Conservation (phyloP, 305 asterid genomes). For the Fraxinus platypoda region DNA sequence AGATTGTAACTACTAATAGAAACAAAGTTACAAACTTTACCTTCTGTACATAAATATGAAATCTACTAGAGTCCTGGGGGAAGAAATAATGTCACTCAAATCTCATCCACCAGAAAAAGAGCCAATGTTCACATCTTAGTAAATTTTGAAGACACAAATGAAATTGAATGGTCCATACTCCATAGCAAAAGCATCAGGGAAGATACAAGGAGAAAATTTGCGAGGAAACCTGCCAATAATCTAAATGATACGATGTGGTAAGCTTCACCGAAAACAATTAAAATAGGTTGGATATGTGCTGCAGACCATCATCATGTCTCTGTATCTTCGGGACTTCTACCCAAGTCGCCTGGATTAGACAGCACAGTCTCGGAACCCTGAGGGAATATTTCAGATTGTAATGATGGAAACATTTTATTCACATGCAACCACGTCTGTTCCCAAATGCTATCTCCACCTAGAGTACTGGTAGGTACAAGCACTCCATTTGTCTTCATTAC, state of each 20-base stretch:
- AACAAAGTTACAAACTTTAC: conserved; percentile 26
- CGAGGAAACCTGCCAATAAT: conserved; percentile 23
- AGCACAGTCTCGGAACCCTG: conserved; percentile 38
- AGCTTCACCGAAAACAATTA: conserved; percentile 6
- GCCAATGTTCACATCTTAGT: conserved; percentile 19
- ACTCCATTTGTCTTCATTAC: conserved; percentile 86
- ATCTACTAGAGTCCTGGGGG: conserved; percentile 25
- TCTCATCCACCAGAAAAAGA: conserved; percentile 27
- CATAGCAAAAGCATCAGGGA: conserved; percentile 2
- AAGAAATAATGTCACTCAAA: conserved; percentile 20
- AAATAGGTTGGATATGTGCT: conserved; percentile 8
- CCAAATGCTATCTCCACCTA: conserved; percentile 93
- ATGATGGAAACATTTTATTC: conserved; percentile 70
- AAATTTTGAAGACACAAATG: conserved; percentile 25
- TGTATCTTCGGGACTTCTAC: conserved; percentile 16
- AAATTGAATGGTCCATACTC: conserved; percentile 16
- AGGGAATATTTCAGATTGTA: conserved; percentile 74
- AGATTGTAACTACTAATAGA: not conserved
- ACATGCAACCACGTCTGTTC: conserved; percentile 95
- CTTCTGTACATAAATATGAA: conserved; percentile 51
- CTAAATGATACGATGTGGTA: conserved; percentile 19
- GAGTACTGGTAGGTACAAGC: conserved; percentile 71
- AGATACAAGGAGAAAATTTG: not conserved
- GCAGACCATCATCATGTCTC: not conserved
- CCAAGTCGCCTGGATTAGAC: conserved; percentile 28